Conservation (phyloP, 495 filamentous ascomycete genomes). For the Filosporella fistucella region DNA sequence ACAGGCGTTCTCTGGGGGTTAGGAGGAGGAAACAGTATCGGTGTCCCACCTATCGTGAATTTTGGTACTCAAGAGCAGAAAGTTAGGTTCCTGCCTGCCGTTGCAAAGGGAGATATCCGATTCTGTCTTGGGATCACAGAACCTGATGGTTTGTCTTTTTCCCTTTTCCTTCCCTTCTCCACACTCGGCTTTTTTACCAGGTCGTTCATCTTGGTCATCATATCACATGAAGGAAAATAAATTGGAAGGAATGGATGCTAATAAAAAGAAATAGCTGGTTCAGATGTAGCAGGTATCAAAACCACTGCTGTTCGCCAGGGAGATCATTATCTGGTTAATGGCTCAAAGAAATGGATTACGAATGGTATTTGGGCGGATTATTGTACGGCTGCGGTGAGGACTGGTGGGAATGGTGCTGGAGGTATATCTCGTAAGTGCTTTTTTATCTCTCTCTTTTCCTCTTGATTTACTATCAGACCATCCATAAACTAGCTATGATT, state of each 20-base stretch:
- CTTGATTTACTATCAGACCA: no score
- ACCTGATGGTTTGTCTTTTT: constrained; percentile 31
- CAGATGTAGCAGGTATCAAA: constrained; percentile 48
- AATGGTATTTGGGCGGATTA: constrained; percentile 50
- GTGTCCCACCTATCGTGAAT: constrained; percentile 47
- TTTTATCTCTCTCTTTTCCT: no score
- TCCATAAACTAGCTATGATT: no score
- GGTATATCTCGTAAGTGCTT: no score
- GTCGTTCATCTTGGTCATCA: no score
- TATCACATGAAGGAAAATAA: no score
- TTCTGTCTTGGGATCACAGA: constrained; percentile 56
- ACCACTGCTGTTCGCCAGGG: constrained; percentile 43
- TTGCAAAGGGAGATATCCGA: constrained; percentile 40
- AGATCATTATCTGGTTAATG: constrained; percentile 48
- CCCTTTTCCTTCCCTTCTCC: no score
- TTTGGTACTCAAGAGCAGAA: constrained; percentile 47
- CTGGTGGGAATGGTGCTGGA: constrained; percentile 40
- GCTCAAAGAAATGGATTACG: constrained; percentile 56
- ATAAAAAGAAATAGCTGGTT: constrained; percentile 32
- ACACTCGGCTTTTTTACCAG: no score
- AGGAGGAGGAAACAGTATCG: constrained; percentile 48
- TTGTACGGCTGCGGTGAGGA: constrained; percentile 50
- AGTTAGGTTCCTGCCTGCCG: constrained; percentile 40
- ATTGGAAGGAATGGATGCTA: neutral
- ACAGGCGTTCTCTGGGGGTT: constrained; percentile 44